These are phyloP conservation scores for Plectosphaerella plurivora DNA, from an alignment of 2,329 filamentous ascomycete species.

Conservation along the genomic window DNA sequence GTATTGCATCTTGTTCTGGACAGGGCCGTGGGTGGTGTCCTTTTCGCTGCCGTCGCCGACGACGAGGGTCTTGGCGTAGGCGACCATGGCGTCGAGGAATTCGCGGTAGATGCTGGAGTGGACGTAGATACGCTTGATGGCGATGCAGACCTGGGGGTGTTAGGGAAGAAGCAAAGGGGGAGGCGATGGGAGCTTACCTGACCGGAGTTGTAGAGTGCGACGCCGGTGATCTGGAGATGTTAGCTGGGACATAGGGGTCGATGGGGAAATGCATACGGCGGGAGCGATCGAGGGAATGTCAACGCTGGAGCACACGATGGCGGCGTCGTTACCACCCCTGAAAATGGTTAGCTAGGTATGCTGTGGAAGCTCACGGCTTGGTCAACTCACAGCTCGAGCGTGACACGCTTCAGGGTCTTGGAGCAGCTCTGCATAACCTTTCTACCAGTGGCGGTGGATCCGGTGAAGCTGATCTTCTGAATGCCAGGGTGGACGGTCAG, in stretches of 20 bases:
- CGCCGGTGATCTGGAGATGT: neutral
- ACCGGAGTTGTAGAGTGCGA: conserved; percentile 2
- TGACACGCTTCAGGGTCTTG: conserved; percentile 55
- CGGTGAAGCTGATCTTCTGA: conserved; percentile 61
- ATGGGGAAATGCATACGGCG: conserved; percentile 24
- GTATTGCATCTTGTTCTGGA: conserved; percentile 64
- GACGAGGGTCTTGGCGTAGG: conserved; percentile 7
- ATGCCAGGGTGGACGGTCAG: conserved; percentile 55
- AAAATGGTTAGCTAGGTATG: neutral
- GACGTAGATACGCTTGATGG: conserved; percentile 49
- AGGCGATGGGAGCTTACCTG: neutral
- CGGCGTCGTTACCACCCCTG: conserved; percentile 52
- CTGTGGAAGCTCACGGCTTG: neutral
- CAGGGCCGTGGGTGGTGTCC: conserved; percentile 41
- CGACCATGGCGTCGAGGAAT: conserved; percentile 10
- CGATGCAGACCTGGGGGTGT: conserved; percentile 45
- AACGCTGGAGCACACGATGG: conserved; percentile 54
- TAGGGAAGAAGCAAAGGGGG: neutral
- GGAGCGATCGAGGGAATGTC: conserved; percentile 32
- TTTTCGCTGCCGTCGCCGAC: conserved; percentile 9
- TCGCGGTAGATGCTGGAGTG: conserved; percentile 45
- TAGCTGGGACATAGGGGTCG: neutral
- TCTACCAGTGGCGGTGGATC: conserved; percentile 56
- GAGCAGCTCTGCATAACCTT: conserved; percentile 51
- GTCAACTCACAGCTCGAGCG: conserved; percentile 44